These are phyloP conservation scores for Davidsoniella virescens DNA, from an alignment of 2,329 filamentous ascomycete genomes.

Conservation along the genomic window DNA sequence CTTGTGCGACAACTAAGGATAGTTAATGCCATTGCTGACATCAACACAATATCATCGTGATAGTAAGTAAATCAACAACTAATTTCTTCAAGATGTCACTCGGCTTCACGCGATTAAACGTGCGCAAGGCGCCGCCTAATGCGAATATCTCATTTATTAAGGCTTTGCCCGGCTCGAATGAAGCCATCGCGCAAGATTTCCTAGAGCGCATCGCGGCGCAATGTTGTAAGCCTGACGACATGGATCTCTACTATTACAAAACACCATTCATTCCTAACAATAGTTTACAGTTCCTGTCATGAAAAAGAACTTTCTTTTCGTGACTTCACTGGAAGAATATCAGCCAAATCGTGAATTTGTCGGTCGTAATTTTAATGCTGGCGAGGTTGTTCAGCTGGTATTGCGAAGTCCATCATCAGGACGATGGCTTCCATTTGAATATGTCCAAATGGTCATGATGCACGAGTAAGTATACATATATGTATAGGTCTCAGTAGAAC, in stretches of 20 bases:
- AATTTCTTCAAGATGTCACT: slow-evolving; percentile 46
- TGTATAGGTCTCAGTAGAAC: slow-evolving; percentile 18
- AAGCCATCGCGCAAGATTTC: slow-evolving; percentile 49
- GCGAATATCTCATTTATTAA: slow-evolving; percentile 73
- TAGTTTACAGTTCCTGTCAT: slow-evolving; percentile 44
- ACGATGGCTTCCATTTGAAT: slow-evolving; percentile 64
- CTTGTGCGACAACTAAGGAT: too few relatives aligned
- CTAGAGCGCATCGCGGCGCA: slow-evolving; percentile 65
- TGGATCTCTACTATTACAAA: neutral
- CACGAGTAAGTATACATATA: slow-evolving; percentile 39
- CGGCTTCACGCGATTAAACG: slow-evolving; percentile 65
- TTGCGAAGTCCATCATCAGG: slow-evolving; percentile 48
- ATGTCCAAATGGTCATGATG: slow-evolving; percentile 93
- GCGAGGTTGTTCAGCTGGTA: slow-evolving; percentile 74
- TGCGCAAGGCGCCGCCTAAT: slow-evolving; percentile 58
- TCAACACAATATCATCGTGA: neutral
- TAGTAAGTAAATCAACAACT: neutral
- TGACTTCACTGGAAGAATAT: slow-evolving; percentile 60
- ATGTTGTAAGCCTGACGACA: slow-evolving; percentile 36
- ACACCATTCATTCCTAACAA: neutral
- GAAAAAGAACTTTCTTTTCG: slow-evolving; percentile 45
- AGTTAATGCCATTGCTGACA: neutral
- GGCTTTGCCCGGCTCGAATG: slow-evolving; percentile 48
- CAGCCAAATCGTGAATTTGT: slow-evolving; percentile 69
- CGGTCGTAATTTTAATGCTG: slow-evolving; percentile 79